Evolutionary conservation across 192 early-diverging fungal genomes (phyloP).

Genomic region (Linnemannia hyalina): DNA sequence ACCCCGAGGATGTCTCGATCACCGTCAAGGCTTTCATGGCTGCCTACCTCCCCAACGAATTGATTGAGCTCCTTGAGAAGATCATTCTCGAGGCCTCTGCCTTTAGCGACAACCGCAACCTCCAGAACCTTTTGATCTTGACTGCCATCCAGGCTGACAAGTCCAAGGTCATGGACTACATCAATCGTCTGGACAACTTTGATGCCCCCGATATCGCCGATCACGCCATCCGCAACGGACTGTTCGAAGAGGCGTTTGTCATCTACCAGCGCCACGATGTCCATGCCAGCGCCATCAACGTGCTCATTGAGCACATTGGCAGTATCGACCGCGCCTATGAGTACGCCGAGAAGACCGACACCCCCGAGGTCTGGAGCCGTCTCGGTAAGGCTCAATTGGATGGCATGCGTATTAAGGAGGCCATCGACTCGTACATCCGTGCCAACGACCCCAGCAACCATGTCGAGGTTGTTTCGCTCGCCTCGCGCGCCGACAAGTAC

Average conservation of each 20-base stretch:
- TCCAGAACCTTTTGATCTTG: conserved; percentile 98
- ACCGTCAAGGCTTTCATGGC: conserved; percentile 99
- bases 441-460: conserved; percentile 93
- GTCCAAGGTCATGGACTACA: conserved; percentile 94
- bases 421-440: conserved; percentile 98
- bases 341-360: conserved; percentile 93
- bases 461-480: conserved; percentile 87
- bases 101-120: conserved; percentile 95
- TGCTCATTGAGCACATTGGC: conserved; percentile 93
- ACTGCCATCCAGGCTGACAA: conserved; percentile 96
- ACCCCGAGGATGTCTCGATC: conserved; percentile 98
- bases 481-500: conserved; percentile 87
- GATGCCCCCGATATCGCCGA: conserved; percentile 98
- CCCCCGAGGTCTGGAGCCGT: conserved; percentile 92
- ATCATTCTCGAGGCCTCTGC: conserved; percentile 92
- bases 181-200: conserved; percentile 90
- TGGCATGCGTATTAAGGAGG: conserved; percentile 90
- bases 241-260: conserved; percentile 96
- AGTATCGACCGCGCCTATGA: conserved; percentile 96
- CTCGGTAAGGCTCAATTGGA: conserved; percentile 96
- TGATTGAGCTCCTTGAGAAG: conserved; percentile 98
- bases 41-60: conserved; percentile 94
- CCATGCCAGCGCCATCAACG: conserved; percentile 88
- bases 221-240: conserved; percentile 88
- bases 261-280: conserved; percentile 97